Evolutionary conservation across 352 stramenopile genomes (phyloP).

Genomic region (Phytophthora litchii): DNA sequence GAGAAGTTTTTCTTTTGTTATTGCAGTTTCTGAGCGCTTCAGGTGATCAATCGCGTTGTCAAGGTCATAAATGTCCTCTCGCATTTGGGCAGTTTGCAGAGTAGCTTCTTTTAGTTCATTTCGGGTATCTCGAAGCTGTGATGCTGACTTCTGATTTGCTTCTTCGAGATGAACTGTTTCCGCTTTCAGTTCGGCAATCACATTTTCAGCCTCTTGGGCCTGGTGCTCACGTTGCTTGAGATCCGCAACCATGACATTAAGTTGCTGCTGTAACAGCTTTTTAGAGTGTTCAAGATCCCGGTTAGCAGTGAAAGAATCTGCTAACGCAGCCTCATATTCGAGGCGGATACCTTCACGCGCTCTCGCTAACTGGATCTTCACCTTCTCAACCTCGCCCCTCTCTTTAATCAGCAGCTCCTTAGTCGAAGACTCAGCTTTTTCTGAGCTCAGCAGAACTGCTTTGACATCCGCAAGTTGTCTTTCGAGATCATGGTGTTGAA

Average conservation of each 20-base stretch:
- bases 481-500: conserved; percentile 51
- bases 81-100: conserved; percentile 11
- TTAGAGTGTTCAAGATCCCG: conserved; percentile 28
- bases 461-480: conserved; percentile 35
- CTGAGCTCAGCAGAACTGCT: conserved; percentile 25
- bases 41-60: conserved; percentile 24
- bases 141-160: conserved; percentile 11
- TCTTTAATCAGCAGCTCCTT: conserved; percentile 37
- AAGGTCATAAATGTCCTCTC: conserved; percentile 21
- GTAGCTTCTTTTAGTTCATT: conserved; percentile 23
- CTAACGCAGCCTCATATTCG: conserved; percentile 43
- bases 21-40: conserved; percentile 10
- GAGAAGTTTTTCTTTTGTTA: conserved; percentile 19
- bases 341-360: conserved; percentile 31
- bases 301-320: conserved; percentile 38
- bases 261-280: conserved; percentile 25
- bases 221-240: conserved; percentile 28
- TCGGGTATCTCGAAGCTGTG: conserved; percentile 19
- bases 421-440: conserved; percentile 31
- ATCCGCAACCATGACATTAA: conserved; percentile 14
- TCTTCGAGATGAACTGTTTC: conserved; percentile 31
- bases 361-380: conserved; percentile 32
- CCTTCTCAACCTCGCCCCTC: conserved; percentile 32
- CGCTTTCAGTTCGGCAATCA: conserved; percentile 23
- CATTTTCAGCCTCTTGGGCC: conserved; percentile 21